These are phyloP conservation scores for Exophiala spinifera DNA, from an alignment of 2,329 filamentous ascomycete species.

Conservation along the genomic window DNA sequence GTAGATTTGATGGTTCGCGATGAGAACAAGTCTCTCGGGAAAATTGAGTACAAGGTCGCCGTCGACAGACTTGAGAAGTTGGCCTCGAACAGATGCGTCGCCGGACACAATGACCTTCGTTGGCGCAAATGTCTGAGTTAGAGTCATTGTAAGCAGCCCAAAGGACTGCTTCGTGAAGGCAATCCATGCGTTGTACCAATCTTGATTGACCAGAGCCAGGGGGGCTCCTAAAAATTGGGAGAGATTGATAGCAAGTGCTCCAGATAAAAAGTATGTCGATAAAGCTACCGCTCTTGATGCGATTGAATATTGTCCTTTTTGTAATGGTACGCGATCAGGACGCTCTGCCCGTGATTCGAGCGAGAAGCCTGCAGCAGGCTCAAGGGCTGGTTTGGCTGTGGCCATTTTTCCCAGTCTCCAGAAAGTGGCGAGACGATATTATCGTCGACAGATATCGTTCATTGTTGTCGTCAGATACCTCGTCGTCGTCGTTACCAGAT, in stretches of 20 bases:
- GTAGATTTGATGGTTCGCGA: constrained; percentile 88
- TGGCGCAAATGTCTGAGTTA: constrained; percentile 86
- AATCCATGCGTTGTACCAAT: constrained; percentile 83
- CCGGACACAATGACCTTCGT: constrained; percentile 79
- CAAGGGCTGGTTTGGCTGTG: constrained; percentile 13
- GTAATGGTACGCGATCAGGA: constrained; percentile 24
- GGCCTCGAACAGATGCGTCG: constrained; percentile 72
- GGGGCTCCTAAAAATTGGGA: constrained; percentile 75
- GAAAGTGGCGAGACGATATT: no score
- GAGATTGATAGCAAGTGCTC: constrained; percentile 50
- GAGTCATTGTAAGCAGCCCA: constrained; percentile 70
- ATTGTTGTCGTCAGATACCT: neutral
- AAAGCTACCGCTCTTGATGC: constrained; percentile 30
- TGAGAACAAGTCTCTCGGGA: constrained; percentile 75
- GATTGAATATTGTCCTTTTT: constrained; percentile 27
- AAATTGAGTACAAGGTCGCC: constrained; percentile 76
- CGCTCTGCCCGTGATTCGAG: constrained; percentile 23
- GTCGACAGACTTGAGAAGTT: constrained; percentile 67
- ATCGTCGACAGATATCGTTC: neutral
- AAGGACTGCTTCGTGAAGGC: constrained; percentile 82
- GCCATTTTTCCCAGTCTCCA: constrained; percentile 10
- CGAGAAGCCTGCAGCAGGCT: constrained; percentile 26
- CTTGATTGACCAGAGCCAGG: constrained; percentile 70
- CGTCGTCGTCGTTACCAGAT: neutral
- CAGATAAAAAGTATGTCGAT: constrained; percentile 32